Evolutionary conservation across 768 basidiomycete species (phyloP).

Genomic region (Calocybe gangraenosa): DNA sequence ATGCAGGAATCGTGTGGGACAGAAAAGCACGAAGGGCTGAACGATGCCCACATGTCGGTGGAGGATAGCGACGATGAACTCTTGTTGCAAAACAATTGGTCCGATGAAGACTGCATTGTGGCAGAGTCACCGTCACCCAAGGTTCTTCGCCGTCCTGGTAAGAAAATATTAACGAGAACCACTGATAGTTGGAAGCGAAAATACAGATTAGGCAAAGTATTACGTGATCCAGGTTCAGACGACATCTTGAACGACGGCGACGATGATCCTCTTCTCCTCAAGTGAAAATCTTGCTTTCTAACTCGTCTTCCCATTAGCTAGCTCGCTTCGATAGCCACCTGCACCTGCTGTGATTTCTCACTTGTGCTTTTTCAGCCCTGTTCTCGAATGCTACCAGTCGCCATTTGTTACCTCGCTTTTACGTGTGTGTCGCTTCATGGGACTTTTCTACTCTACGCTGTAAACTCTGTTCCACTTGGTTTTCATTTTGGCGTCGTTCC

Average conservation of each 20-base stretch:
- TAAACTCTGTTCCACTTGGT: too few species aligned
- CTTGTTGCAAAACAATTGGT: conserved; percentile 18
- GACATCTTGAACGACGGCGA: conserved; percentile 4
- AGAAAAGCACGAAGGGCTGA: conserved; percentile 7
- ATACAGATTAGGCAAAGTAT: conserved; percentile 5
- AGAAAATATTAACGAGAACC: conserved; percentile 8
- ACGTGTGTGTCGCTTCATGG: too few species aligned
- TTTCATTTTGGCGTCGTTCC: too few species aligned
- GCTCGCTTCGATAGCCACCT: too few species aligned
- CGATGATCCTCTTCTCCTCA: too few species aligned
- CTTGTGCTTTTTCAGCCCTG: too few species aligned
- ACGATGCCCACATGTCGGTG: conserved; percentile 20
- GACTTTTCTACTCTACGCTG: too few species aligned
- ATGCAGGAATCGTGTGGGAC: conserved; percentile 1
- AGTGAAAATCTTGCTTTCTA: too few species aligned
- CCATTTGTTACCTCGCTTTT: too few species aligned
- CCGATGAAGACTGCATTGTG: conserved; percentile 28
- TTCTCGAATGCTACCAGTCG: too few species aligned
- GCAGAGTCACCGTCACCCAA: conserved; percentile 35
- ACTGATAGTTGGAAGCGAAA: conserved; percentile 8
- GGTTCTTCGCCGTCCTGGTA: conserved; percentile 17
- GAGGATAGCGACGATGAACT: conserved; percentile 17
- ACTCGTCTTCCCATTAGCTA: too few species aligned
- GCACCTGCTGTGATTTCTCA: too few species aligned
- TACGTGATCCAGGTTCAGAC: conserved; percentile 8